phyloP scores from a whole-genome alignment of 768 basidiomycete species.

The Paxillus rubicundulus region DNA sequence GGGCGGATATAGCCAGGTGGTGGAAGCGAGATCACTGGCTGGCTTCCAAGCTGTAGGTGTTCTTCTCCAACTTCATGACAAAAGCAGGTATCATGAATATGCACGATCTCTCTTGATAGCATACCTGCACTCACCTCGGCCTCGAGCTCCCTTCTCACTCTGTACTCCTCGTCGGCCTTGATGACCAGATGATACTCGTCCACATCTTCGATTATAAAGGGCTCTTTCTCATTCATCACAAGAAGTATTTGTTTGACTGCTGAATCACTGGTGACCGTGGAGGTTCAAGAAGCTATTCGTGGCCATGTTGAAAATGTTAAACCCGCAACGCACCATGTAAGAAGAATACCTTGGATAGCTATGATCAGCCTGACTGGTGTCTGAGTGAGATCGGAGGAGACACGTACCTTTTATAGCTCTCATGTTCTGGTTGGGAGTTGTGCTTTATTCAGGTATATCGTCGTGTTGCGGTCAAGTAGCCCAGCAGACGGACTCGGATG shows the following conservation, averaged over 20 bases:
- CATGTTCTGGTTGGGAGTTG: slow-evolving; percentile 35
- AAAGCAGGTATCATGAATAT: slow-evolving; percentile 1
- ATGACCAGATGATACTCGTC: slow-evolving; percentile 84
- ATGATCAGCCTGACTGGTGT: slow-evolving; percentile 5
- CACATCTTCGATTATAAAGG: slow-evolving; percentile 84
- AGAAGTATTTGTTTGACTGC: slow-evolving; percentile 88
- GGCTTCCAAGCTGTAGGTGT: slow-evolving; percentile 72
- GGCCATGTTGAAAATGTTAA: background rate
- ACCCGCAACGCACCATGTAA: slow-evolving; percentile 54
- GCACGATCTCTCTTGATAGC: background rate
- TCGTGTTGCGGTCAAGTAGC: background rate
- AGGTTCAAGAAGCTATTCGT: background rate
- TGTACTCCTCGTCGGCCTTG: slow-evolving; percentile 77
- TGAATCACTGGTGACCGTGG: slow-evolving; percentile 55
- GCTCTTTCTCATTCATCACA: slow-evolving; percentile 74
- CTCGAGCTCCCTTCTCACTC: slow-evolving; percentile 70
- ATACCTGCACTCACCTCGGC: slow-evolving; percentile 56
- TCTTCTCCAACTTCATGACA: slow-evolving; percentile 68
- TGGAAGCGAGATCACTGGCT: slow-evolving; percentile 8
- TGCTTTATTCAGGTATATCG: background rate
- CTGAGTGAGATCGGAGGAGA: slow-evolving; percentile 4
- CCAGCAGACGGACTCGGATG: background rate
- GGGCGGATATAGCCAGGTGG: background rate
- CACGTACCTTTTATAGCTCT: slow-evolving; percentile 61
- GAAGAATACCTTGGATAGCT: slow-evolving; percentile 49